Evolutionary conservation across 305 asterid genomes (phyloP).

Genomic region (Rubia occidens): DNA sequence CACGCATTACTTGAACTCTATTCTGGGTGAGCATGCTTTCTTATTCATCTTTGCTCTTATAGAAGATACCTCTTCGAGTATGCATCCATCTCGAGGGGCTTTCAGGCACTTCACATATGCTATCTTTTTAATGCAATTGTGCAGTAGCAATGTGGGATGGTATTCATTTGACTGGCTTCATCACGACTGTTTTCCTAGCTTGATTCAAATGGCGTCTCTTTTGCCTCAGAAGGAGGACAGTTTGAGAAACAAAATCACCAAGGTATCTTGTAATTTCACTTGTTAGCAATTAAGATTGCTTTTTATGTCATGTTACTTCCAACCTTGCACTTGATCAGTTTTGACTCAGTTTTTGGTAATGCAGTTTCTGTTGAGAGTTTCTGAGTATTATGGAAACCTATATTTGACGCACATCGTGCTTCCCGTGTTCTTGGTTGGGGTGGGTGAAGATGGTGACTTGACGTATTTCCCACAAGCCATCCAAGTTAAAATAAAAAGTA

Average conservation of each 20-base stretch:
- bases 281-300: slow-evolving; percentile 14
- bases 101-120: background rate
- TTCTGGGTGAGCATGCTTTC: slow-evolving; percentile 44
- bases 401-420: slow-evolving; percentile 78
- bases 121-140: slow-evolving; percentile 19
- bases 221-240: slow-evolving; percentile 96
- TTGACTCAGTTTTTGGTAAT: slow-evolving; percentile 17
- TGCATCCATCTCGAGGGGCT: slow-evolving; percentile 7
- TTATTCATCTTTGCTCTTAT: slow-evolving; percentile 13
- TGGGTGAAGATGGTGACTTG: slow-evolving; percentile 72
- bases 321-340: slow-evolving; percentile 18
- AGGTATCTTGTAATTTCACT: slow-evolving; percentile 37
- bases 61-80: slow-evolving; percentile 17
- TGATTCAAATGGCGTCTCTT: slow-evolving; percentile 72
- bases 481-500: slow-evolving; percentile 61
- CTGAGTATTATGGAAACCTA: slow-evolving; percentile 63
- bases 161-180: slow-evolving; percentile 89
- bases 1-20: slow-evolving; percentile 55
- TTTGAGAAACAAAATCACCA: slow-evolving; percentile 65
- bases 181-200: slow-evolving; percentile 67
- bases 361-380: slow-evolving; percentile 75
- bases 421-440: slow-evolving; percentile 78
- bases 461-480: slow-evolving; percentile 51
- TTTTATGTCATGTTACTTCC: slow-evolving; percentile 1
- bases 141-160: slow-evolving; percentile 83